phyloP scores from a whole-genome alignment of 2,329 filamentous ascomycete species.

The Paecilomyces fulvus region DNA sequence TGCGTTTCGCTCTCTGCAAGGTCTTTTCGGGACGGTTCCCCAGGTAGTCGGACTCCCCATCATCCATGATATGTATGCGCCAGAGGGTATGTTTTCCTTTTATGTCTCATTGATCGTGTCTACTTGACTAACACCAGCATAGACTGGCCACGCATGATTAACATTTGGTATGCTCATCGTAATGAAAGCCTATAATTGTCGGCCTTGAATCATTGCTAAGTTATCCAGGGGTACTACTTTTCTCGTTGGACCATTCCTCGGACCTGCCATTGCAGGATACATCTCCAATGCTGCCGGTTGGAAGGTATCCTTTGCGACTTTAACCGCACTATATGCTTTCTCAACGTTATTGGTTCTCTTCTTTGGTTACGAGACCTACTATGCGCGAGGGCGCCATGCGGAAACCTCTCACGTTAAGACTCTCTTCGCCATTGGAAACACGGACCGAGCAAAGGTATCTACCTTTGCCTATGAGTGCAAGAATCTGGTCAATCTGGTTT shows the following conservation, averaged over 20 bases:
- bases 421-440: constrained; percentile 25
- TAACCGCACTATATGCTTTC: constrained; percentile 27
- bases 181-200: not conserved
- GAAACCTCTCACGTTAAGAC: constrained; percentile 12
- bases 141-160: constrained; percentile 32
- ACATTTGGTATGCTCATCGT: constrained; percentile 22
- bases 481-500: constrained; percentile 17
- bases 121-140: not conserved
- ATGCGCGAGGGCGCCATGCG: constrained; percentile 9
- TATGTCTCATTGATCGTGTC: not conserved
- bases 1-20: constrained; percentile 29
- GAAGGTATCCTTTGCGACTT: constrained; percentile 25
- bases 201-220: constrained; percentile 1
- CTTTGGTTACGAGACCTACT: constrained; percentile 28
- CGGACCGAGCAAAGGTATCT: constrained; percentile 15
- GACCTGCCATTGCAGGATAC: constrained; percentile 30
- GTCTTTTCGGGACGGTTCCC: constrained; percentile 30
- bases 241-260: constrained; percentile 29
- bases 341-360: constrained; percentile 25
- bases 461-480: constrained; percentile 18
- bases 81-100: constrained; percentile 11
- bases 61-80: constrained; percentile 31
- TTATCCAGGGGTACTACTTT: constrained; percentile 26
- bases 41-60: constrained; percentile 33
- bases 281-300: constrained; percentile 21